Conservation (phyloP, 345 rosid species). For the Cardiospermum halicacabum region DNA sequence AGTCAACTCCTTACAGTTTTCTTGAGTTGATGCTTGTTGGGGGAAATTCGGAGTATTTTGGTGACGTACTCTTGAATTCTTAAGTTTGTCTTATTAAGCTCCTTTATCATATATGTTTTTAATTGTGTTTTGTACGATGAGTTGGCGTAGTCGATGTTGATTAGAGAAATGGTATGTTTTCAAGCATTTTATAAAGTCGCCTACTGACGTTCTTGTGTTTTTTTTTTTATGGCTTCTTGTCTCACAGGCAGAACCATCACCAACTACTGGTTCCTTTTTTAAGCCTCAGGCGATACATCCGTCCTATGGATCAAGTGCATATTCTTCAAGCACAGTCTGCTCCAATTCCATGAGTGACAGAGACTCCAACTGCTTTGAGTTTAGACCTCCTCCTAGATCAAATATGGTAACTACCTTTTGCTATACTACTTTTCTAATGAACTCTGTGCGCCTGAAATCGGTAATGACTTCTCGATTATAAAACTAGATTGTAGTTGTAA, state of each 20-base stretch:
- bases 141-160: slow-evolving; percentile 16
- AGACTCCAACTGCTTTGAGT: slow-evolving; percentile 58
- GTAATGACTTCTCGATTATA: not conserved
- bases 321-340: slow-evolving; percentile 32
- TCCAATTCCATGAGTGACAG: slow-evolving; percentile 44
- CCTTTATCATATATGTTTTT: slow-evolving; percentile 14
- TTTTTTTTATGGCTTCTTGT: slow-evolving; percentile 19
- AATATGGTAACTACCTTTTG: slow-evolving; percentile 53
- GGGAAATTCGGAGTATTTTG: not conserved
- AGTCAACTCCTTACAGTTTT: slow-evolving; percentile 1
- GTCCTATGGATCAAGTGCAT: slow-evolving; percentile 31
- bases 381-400: slow-evolving; percentile 62
- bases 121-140: slow-evolving; percentile 13
- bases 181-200: not conserved
- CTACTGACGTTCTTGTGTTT: slow-evolving; percentile 10
- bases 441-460: slow-evolving; percentile 1
- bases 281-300: slow-evolving; percentile 53
- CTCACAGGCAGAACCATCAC: slow-evolving; percentile 91
- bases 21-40: not conserved
- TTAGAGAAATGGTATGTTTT: slow-evolving; percentile 10
- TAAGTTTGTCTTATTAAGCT: slow-evolving; percentile 3
- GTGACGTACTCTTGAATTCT: not conserved
- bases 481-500: not conserved
- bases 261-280: slow-evolving; percentile 80
- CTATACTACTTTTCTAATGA: slow-evolving; percentile 4